phyloP scores from a whole-genome alignment of 2,329 filamentous ascomycete genomes.

The Cryphonectria naterciae region DNA sequence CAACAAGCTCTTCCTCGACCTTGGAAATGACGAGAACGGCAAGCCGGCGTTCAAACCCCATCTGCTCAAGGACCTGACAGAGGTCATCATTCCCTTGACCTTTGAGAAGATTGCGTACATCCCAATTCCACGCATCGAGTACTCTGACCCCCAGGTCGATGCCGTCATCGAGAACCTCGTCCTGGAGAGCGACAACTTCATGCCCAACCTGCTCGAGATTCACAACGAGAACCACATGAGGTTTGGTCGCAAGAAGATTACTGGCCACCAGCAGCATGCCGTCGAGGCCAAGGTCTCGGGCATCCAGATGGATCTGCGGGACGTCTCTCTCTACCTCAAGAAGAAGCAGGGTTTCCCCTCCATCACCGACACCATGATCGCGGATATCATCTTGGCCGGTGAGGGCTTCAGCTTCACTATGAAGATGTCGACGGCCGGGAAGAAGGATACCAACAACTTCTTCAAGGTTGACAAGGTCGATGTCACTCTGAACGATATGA shows the following conservation, averaged over 20 bases:
- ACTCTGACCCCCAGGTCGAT: conserved; percentile 81
- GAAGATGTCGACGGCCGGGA: conserved; percentile 79
- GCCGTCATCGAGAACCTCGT: conserved; percentile 92
- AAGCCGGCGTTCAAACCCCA: conserved; percentile 92
- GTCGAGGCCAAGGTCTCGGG: conserved; percentile 85
- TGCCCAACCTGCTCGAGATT: conserved; percentile 89
- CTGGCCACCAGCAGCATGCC: conserved; percentile 78
- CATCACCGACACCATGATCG: conserved; percentile 83
- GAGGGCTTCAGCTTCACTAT: conserved; percentile 91
- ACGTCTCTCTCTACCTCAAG: conserved; percentile 94
- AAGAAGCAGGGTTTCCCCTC: conserved; percentile 92
- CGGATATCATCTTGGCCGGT: conserved; percentile 86
- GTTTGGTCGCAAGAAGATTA: conserved; percentile 87
- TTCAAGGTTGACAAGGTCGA: conserved; percentile 93
- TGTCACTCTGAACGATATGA: conserved; percentile 79
- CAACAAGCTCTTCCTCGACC: conserved; percentile 81
- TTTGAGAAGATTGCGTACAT: conserved; percentile 89
- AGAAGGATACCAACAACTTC: conserved; percentile 77
- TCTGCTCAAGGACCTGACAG: conserved; percentile 83
- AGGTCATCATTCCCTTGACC: conserved; percentile 80
- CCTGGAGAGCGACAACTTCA: conserved; percentile 94
- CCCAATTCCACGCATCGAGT: conserved; percentile 92
- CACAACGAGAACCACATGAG: conserved; percentile 92
- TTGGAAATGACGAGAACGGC: conserved; percentile 85
- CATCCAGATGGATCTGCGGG: conserved; percentile 87